Base-by-base conservation (phyloP, 495 filamentous ascomycete genomes). In the Trichoderma erinaceum region DNA sequence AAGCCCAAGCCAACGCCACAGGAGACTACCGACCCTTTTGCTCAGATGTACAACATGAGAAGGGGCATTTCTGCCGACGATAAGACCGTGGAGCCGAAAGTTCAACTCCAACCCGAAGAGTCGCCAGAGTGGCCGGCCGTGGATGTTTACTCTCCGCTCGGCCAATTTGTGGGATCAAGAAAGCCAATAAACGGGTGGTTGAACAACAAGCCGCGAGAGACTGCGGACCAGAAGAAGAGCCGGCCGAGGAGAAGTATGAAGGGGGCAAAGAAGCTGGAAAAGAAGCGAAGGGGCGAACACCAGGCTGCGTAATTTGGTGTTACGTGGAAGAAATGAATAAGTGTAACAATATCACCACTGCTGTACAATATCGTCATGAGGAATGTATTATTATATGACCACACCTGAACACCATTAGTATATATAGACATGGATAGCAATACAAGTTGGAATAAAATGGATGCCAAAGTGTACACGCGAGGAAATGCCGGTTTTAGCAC, bases 131-230 rank as follows among this genome's bases (percentile, higher is more conserved):
- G 84, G 74, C 92, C 92, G 4, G 81, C 86, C 23, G 82, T 99
- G 7, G 95, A 98, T 70, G 86, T 98, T 1, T 96, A 89, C 72
- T 91, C 84, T 48, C 95, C 96, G 0, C 83, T 92, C 52, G 95
- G 95, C 1, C 86, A 85, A 75, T 91, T 89, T 70, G 81, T 98
- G 35, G 89, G 83, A 4, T 75, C 78, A 3, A 82, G 95, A 48
- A 75, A 70, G 70, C 89, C 92, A 2, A 90, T 99, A 80, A 88
- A 90, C 71, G 91, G 85, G 46, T 95, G 87, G 87, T 43, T 84
- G 70, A 35, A 79, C 38, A 81, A 82, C 67, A 80, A 78, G 73
- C 76, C 71, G 0, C 71, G 41, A 72, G 69, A 67, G 66, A 67
- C 41, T 63, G 29, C 64, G 16, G 71, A 69, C 50, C 56, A 64